Conservation (phyloP, 805 yeast genomes). For the Cyberlindnera veronae region DNA sequence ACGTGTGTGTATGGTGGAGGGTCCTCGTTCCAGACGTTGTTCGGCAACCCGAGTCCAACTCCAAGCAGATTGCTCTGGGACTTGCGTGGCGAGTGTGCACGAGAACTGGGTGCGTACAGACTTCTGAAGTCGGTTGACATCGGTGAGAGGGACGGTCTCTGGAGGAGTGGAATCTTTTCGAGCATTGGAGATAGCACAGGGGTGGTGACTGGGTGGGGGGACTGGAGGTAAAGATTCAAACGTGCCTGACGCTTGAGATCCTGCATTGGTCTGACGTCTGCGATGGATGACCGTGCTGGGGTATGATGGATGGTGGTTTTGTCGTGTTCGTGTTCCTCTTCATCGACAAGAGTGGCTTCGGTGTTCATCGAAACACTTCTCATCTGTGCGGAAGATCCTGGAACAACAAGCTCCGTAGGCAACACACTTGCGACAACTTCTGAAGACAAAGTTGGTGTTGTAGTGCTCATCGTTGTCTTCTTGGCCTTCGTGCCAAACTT, state of each 20-base stretch:
- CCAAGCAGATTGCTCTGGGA: constrained; percentile 24
- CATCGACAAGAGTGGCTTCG: constrained; percentile 22
- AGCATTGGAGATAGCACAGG: constrained; percentile 12
- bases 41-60: constrained; percentile 22
- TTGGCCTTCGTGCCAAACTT: constrained; percentile 19
- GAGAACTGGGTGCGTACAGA: constrained; percentile 13
- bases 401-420: neutral
- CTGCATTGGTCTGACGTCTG: neutral
- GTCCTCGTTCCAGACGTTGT: constrained; percentile 14
- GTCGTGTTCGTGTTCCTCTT: constrained; percentile 1
- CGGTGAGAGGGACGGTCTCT: constrained; percentile 17
- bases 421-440: neutral
- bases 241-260: neutral
- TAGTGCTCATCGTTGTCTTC: neutral
- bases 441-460: neutral
- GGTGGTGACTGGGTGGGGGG: neutral
- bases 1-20: constrained; percentile 18
- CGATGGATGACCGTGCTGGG: neutral
- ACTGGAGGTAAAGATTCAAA: neutral
- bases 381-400: constrained; percentile 2
- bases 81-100: constrained; percentile 25
- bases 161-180: constrained; percentile 17
- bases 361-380: constrained; percentile 18
- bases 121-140: constrained; percentile 10
- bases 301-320: neutral